Evolutionary conservation across 768 basidiomycete genomes (phyloP), one percentile per base, ranked within the genome.

Genomic region (Filobasidium floriforme): DNA sequence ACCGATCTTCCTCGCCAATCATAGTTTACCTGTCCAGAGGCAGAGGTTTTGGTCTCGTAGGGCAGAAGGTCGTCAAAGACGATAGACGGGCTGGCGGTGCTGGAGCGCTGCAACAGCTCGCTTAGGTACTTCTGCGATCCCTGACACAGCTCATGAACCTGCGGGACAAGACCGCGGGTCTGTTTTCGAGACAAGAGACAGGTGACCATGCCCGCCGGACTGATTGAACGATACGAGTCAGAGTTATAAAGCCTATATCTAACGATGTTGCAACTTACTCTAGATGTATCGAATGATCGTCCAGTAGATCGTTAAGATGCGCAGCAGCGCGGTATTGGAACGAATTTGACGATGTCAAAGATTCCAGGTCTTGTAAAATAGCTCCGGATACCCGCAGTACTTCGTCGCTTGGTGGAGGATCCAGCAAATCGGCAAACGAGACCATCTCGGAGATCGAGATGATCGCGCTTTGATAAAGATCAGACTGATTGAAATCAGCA

Each of bases 1-100:
- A 81, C 70, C 0, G 86, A 83, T 65, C 84, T 84, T 0, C 88
- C 87, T 18, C 79, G 77, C 22, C 71, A 72, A 70, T 91, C 81
- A 40, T 69, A 79, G 19, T 65, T 62, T 40, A 1, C 66, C 5
- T 54, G 57, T 41, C 18, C 70, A 43, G 11, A 41, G 41, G 69
- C 67, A 32, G 24, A 59, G 7, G 41, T 51, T 32, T 29, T 66
- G 41, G 11, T 44, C 37, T 66, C 44, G 62, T 69, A 69, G 1
- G 70, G 69, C 32, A 72, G 67, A 14, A 72, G 63, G 4, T 69
- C 59, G 64, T 74, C 75, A 10, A 72, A 37, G 59, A 73, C 22
- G 24, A 32, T 41, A 41, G 51, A 14, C 6, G 26, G 29, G 26
- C 24, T 57, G 19, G 22, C 22, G 7, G 22, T 24, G 26, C 12